These are phyloP conservation scores for Tylopilus rubrobrunneus DNA, from an alignment of 768 basidiomycete genomes.

Conservation along the genomic window DNA sequence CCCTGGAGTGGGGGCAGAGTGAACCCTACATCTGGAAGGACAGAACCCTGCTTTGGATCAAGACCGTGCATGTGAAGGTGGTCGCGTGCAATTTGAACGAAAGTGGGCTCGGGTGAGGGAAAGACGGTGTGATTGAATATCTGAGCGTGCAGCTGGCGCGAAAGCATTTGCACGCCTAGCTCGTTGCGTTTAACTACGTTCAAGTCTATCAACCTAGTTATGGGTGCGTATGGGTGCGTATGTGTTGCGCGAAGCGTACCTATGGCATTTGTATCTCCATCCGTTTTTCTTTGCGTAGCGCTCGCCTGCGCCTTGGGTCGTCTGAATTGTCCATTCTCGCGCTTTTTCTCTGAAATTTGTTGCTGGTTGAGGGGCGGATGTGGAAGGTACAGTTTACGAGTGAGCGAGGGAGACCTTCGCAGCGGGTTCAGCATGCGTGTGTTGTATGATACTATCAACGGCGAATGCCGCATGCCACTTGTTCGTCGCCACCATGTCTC, in stretches of 20 bases:
- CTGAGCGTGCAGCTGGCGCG: slow-evolving; percentile 74
- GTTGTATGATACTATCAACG: too few species aligned
- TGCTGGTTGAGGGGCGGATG: slow-evolving; percentile 13
- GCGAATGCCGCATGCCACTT: too few species aligned
- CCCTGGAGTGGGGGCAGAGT: slow-evolving; percentile 85
- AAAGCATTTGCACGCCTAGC: slow-evolving; percentile 91
- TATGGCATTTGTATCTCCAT: neutral
- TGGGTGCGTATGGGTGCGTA: too few species aligned
- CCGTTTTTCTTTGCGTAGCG: neutral
- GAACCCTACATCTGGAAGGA: slow-evolving; percentile 76
- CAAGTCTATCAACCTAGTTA: neutral
- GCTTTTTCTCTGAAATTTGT: slow-evolving; percentile 6
- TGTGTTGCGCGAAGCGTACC: slow-evolving; percentile 2
- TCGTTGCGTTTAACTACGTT: slow-evolving; percentile 68
- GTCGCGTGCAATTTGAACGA: too few species aligned
- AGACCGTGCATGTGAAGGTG: slow-evolving; percentile 84
- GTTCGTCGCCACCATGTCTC: too few species aligned
- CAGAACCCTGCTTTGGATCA: slow-evolving; percentile 72
- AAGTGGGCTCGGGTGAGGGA: slow-evolving; percentile 53
- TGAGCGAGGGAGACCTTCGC: slow-evolving; percentile 12
- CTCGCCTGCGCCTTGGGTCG: neutral
- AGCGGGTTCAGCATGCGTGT: slow-evolving; percentile 11
- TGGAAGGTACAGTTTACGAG: slow-evolving; percentile 13
- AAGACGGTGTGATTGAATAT: slow-evolving; percentile 72
- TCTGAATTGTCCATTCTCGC: neutral